Conservation (phyloP, 768 basidiomycete genomes). For the Calocybe indica region DNA sequence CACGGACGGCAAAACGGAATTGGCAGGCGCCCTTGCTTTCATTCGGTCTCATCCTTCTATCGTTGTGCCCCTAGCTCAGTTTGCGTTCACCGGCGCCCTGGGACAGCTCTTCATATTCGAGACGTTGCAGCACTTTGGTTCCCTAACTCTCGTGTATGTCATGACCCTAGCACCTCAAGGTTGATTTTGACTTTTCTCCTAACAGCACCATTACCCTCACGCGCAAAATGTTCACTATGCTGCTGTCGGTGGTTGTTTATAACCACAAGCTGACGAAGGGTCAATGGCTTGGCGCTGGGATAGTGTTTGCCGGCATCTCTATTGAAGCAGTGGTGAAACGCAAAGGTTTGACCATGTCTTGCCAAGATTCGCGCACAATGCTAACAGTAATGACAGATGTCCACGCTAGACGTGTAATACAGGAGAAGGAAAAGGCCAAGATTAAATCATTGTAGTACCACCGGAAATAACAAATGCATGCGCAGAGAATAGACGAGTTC, state of each 20-base stretch:
- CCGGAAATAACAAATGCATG: neutral
- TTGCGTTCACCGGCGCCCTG: conserved; percentile 85
- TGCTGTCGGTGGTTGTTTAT: conserved; percentile 89
- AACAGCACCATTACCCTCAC: conserved; percentile 90
- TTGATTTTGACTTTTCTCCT: conserved; percentile 7
- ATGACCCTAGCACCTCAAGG: neutral
- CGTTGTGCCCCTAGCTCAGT: conserved; percentile 69
- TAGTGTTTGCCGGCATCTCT: conserved; percentile 95
- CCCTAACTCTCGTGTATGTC: conserved; percentile 75
- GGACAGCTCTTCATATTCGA: conserved; percentile 99
- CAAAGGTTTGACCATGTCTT: conserved; percentile 47
- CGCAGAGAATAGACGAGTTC: neutral
- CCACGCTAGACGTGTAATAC: conserved; percentile 71
- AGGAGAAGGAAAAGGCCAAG: conserved; percentile 80
- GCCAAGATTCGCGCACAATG: conserved; percentile 4
- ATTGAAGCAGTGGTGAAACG: conserved; percentile 91
- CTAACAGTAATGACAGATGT: conserved; percentile 44
- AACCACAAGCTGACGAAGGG: conserved; percentile 78
- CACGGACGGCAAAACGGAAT: conserved; percentile 51
- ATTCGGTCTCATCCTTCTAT: conserved; percentile 74
- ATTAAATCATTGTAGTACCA: conserved; percentile 64
- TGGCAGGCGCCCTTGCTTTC: conserved; percentile 65
- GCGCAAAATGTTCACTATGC: conserved; percentile 96
- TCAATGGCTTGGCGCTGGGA: conserved; percentile 89
- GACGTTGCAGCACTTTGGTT: conserved; percentile 88